Conservation (phyloP, 2,329 filamentous ascomycete species). For the Colletotrichum sp. region DNA sequence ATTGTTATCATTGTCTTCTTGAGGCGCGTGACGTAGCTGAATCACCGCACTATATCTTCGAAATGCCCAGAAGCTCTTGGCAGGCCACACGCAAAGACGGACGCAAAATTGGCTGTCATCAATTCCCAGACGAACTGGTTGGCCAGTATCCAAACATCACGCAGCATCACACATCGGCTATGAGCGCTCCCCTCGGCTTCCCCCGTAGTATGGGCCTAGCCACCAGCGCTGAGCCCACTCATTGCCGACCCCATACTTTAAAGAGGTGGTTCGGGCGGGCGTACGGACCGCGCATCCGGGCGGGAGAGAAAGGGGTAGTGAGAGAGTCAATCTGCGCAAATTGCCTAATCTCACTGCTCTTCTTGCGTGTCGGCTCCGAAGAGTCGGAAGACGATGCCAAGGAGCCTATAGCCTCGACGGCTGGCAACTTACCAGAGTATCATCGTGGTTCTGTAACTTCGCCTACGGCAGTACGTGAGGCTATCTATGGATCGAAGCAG, state of each 20-base stretch:
- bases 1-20: no score
- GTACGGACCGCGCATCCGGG: no score
- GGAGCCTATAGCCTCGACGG: background rate
- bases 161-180: background rate
- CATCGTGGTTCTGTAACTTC: background rate
- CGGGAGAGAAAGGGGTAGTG: no score
- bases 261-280: no score
- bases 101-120: accelerated
- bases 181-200: background rate
- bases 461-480: background rate
- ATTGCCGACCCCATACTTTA: no score
- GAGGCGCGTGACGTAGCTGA: no score
- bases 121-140: no score
- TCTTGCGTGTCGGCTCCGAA: no score
- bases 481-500: background rate
- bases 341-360: background rate
- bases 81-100: no score
- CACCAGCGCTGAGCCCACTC: no score
- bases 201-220: background rate
- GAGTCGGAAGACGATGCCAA: background rate
- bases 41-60: no score
- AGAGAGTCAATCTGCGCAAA: background rate
- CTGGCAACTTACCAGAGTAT: accelerated
- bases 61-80: no score
- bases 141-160: background rate